These are phyloP conservation scores for Paraphaeosphaeria minitans DNA, from an alignment of 2,329 filamentous ascomycete genomes.

Conservation along the genomic window DNA sequence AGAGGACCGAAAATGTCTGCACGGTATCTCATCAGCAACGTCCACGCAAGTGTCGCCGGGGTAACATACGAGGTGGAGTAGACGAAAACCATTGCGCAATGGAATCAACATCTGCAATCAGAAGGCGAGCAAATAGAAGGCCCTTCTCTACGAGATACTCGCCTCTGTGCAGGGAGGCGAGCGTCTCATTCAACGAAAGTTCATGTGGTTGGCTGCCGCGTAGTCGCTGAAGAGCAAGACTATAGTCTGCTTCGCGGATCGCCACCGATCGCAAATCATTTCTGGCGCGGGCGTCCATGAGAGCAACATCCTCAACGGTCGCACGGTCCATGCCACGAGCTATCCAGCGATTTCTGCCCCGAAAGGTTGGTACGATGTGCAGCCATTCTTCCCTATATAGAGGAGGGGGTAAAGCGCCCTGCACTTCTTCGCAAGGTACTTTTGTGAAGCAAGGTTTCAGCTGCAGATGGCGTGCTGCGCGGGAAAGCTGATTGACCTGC, in stretches of 20 bases:
- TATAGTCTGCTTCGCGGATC: neutral
- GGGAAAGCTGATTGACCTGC: neutral
- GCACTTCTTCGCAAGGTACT: neutral
- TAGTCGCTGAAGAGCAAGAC: neutral
- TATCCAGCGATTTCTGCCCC: neutral
- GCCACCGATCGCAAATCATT: neutral
- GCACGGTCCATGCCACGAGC: neutral
- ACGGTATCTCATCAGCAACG: neutral
- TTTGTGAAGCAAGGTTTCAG: neutral
- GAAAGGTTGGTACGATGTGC: neutral
- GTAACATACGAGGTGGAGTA: neutral
- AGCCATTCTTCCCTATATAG: neutral
- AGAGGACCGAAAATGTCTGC: neutral
- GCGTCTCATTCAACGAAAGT: neutral
- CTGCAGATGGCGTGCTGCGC: neutral
- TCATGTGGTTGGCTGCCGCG: neutral
- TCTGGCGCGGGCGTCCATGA: neutral
- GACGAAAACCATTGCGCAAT: neutral
- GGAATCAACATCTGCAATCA: neutral
- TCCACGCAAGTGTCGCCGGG: neutral
- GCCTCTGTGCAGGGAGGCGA: neutral
- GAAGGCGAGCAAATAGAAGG: neutral
- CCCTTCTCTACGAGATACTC: neutral
- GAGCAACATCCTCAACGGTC: neutral
- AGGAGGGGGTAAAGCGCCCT: neutral